Evolutionary conservation across 2,329 filamentous ascomycete genomes (phyloP).

Genomic region (Botrytis squamosa): DNA sequence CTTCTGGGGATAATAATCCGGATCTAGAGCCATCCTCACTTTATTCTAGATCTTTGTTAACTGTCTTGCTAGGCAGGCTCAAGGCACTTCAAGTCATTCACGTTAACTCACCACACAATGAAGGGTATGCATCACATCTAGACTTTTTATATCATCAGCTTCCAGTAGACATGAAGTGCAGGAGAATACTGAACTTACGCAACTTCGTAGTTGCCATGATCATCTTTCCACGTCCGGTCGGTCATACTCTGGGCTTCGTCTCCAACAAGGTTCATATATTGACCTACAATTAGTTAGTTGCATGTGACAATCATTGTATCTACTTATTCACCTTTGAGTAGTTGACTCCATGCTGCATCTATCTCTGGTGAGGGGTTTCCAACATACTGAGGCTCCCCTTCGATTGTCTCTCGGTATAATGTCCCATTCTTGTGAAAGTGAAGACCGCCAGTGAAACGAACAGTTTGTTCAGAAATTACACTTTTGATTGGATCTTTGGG

Average conservation of each 20-base stretch:
- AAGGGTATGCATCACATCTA: background rate
- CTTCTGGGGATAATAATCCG: background rate
- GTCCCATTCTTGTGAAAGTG: background rate
- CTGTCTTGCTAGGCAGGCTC: background rate
- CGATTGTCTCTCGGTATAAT: background rate
- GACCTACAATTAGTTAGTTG: background rate
- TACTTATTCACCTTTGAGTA: background rate
- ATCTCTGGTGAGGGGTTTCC: background rate
- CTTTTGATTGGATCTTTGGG: background rate
- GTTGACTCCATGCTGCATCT: background rate
- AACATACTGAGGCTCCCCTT: background rate
- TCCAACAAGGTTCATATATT: background rate
- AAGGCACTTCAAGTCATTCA: background rate
- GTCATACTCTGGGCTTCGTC: background rate
- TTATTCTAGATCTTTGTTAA: background rate
- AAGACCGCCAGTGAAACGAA: background rate
- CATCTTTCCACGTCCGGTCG: background rate
- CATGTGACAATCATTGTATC: background rate
- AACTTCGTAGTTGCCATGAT: background rate
- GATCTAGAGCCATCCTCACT: background rate
- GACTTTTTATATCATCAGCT: background rate
- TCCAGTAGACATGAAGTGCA: fast-evolving
- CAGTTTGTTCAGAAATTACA: background rate
- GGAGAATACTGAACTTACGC: background rate
- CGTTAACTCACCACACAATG: background rate